phyloP scores from a whole-genome alignment of 768 basidiomycete species.

The Termitomyces sp. region DNA sequence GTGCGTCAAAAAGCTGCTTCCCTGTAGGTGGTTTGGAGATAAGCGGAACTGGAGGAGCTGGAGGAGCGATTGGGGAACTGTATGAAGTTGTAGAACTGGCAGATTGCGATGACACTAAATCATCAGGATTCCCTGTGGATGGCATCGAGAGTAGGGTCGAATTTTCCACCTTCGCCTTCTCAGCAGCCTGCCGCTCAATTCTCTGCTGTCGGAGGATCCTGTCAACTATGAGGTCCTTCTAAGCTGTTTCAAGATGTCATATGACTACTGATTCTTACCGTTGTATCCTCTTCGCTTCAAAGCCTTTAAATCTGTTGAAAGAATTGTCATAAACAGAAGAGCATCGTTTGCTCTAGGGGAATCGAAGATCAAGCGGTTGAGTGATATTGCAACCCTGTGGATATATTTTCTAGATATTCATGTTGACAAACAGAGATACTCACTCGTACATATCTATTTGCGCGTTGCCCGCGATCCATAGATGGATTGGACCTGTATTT shows the following conservation, averaged over 20 bases:
- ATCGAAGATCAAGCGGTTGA: conserved; percentile 77
- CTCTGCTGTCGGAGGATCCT: conserved; percentile 83
- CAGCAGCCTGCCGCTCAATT: conserved; percentile 53
- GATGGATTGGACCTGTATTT: conserved; percentile 49
- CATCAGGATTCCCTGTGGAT: background rate
- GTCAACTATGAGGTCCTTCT: conserved; percentile 52
- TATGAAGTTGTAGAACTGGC: conserved; percentile 8
- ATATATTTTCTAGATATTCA: background rate
- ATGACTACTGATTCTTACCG: conserved; percentile 30
- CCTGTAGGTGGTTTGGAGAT: conserved; percentile 4
- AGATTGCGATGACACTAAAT: background rate
- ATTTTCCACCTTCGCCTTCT: conserved; percentile 33
- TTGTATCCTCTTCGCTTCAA: conserved; percentile 83
- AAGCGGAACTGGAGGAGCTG: background rate
- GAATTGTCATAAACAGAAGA: conserved; percentile 86
- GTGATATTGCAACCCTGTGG: conserved; percentile 72
- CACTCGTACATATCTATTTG: conserved; percentile 91
- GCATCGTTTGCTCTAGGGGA: conserved; percentile 81
- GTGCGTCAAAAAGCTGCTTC: conserved; percentile 1
- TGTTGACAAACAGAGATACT: conserved; percentile 25
- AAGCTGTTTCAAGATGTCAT: background rate
- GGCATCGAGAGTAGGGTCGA: conserved; percentile 22
- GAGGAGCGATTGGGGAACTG: conserved; percentile 1
- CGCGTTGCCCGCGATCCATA: conserved; percentile 73
- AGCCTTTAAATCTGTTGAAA: conserved; percentile 83